phyloP scores from a whole-genome alignment of 805 yeast genomes.

The Myxozyma neglecta region DNA sequence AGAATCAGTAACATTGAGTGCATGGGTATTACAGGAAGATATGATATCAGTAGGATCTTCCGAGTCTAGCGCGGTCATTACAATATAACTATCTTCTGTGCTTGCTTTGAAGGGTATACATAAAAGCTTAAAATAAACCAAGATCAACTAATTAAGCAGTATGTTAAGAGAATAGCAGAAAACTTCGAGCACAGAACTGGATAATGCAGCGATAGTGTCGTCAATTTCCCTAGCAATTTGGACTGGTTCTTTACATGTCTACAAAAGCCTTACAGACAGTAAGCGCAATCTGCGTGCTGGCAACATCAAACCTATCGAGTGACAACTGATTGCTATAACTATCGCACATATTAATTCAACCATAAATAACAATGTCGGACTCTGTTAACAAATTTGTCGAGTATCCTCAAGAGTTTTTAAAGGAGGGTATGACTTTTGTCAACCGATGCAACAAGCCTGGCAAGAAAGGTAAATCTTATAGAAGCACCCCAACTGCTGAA shows the following conservation, averaged over 20 bases:
- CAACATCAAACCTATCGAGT: neutral
- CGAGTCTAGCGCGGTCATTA: neutral
- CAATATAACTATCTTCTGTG: neutral
- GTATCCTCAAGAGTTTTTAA: slow-evolving; percentile 86
- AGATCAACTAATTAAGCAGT: neutral
- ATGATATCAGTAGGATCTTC: neutral
- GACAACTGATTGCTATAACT: neutral
- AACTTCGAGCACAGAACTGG: neutral
- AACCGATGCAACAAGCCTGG: slow-evolving; percentile 92
- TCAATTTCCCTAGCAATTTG: no score
- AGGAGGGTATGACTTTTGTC: slow-evolving; percentile 86
- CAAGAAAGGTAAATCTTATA: slow-evolving; percentile 55
- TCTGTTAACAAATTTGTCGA: slow-evolving; percentile 67
- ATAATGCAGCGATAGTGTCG: no score
- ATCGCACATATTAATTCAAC: neutral
- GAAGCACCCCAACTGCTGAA: no score
- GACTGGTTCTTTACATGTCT: no score
- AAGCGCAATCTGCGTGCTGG: no score
- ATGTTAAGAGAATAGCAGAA: neutral
- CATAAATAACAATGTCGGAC: slow-evolving; percentile 25
- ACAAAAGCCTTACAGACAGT: no score
- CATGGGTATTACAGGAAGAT: neutral
- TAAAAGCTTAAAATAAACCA: neutral
- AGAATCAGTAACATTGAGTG: neutral
- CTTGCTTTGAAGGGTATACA: no score